phyloP scores from a whole-genome alignment of 225 moss, liverwort and hornwort species.

The Thuidium tamariscinum region DNA sequence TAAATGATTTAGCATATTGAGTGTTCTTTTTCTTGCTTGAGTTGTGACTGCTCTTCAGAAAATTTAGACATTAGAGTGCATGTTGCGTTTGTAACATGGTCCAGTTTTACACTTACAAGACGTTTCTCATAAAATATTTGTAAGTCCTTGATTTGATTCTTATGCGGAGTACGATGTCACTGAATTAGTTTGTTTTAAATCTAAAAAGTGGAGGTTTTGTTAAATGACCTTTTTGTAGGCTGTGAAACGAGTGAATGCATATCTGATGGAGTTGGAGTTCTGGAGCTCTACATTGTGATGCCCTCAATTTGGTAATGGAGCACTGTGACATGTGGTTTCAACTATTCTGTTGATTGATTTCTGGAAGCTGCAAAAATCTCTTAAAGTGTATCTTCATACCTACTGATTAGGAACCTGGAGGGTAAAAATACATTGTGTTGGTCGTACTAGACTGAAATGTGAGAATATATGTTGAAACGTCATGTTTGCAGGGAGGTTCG shows the following conservation, averaged over 20 bases:
- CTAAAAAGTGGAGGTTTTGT: background rate
- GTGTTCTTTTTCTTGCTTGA: background rate
- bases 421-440: background rate
- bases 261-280: conserved; percentile 79
- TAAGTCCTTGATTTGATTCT: background rate
- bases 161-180: background rate
- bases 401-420: background rate
- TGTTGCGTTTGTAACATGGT: background rate
- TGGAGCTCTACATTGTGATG: conserved; percentile 45
- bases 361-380: background rate
- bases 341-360: background rate
- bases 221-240: conserved; percentile 38
- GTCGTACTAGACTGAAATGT: background rate
- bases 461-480: background rate
- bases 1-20: background rate
- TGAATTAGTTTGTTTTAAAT: background rate
- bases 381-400: background rate
- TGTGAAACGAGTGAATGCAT: conserved; percentile 56
- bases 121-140: background rate
- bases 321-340: background rate
- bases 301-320: background rate
- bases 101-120: background rate
- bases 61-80: background rate
- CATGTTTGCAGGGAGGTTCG: background rate
- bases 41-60: background rate